Percentiles rank a stretch among this genome's conserved stretches.
Evolutionary conservation across 164 flowering plant species (phyloP).

Genomic region (Echeveria elegans): DNA sequence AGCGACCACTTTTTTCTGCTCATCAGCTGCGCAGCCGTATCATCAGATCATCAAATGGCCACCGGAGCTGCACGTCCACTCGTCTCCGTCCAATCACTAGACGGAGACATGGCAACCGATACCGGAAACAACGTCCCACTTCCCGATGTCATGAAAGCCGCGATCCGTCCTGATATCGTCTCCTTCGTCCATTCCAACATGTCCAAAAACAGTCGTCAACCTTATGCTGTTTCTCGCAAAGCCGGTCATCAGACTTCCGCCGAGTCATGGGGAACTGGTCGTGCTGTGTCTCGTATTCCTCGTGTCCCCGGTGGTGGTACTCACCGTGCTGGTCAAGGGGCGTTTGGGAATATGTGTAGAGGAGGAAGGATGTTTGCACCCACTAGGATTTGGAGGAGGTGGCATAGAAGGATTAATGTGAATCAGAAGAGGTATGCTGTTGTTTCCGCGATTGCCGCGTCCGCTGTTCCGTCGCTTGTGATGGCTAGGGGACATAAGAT

Average conservation of each 20-base stretch:
- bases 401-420: constrained; percentile 70
- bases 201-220: constrained; percentile 75
- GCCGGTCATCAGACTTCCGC: constrained; percentile 97
- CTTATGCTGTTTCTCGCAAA: constrained; percentile 58
- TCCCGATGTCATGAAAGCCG: constrained; percentile 69
- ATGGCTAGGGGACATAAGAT: constrained; percentile 77
- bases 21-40: not conserved
- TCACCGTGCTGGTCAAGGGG: constrained; percentile 92
- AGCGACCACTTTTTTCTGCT: not conserved
- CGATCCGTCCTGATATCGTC: constrained; percentile 79
- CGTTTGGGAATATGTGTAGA: constrained; percentile 94
- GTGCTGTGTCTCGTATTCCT: constrained; percentile 94
- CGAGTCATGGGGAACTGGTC: constrained; percentile 93
- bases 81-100: constrained; percentile 52
- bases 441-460: constrained; percentile 78
- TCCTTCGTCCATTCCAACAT: constrained; percentile 58
- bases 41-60: constrained; percentile 29
- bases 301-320: constrained; percentile 95
- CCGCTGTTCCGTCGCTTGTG: constrained; percentile 66
- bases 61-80: constrained; percentile 64
- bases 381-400: constrained; percentile 85
- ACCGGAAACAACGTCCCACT: constrained; percentile 33
- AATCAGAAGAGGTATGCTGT: constrained; percentile 76
- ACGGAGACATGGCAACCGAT: constrained; percentile 69
- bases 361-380: constrained; percentile 95